Percentiles rank a stretch among this genome's conserved stretches.
Conservation (phyloP, 2,329 filamentous ascomycete species). For the Phialocephala sp. region DNA sequence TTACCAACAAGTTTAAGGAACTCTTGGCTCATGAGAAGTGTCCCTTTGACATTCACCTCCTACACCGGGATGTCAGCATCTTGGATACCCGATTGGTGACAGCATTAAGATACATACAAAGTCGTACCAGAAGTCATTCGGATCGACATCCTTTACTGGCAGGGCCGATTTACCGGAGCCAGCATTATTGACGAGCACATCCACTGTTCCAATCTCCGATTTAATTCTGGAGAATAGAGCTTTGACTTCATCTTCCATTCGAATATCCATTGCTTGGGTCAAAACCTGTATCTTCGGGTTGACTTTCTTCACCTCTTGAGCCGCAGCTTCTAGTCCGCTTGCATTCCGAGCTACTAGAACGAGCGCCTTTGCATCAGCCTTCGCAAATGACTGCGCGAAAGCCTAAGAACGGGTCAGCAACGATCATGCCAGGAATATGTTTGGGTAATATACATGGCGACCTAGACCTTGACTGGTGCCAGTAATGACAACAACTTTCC, state of each 20-base stretch:
- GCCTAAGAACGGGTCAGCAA: conserved; percentile 11
- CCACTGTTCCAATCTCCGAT: conserved; percentile 50
- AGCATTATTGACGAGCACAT: conserved; percentile 51
- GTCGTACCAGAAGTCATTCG: conserved; percentile 26
- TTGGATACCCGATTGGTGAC: not conserved
- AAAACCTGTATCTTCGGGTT: conserved; percentile 42
- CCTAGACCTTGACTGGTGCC: conserved; percentile 49
- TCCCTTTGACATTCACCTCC: conserved; percentile 44
- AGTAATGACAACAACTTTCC: conserved; percentile 43
- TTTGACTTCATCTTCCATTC: conserved; percentile 27
- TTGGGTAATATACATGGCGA: conserved; percentile 9
- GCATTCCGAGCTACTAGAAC: conserved; percentile 44
- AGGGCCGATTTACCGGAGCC: conserved; percentile 10
- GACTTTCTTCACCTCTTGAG: conserved; percentile 38
- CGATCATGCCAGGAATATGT: not conserved
- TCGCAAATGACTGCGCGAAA: conserved; percentile 35
- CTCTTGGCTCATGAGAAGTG: conserved; percentile 41
- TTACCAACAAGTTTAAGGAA: conserved; percentile 39
- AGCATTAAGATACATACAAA: conserved; percentile 14
- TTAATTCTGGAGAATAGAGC: conserved; percentile 30
- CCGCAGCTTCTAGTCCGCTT: conserved; percentile 37
- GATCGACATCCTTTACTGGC: conserved; percentile 15
- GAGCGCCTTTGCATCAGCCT: conserved; percentile 43
- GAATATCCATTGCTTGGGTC: conserved; percentile 40
- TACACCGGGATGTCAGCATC: not conserved